phyloP scores from a whole-genome alignment of 2,329 filamentous ascomycete genomes.

The Sporothrix inflata region DNA sequence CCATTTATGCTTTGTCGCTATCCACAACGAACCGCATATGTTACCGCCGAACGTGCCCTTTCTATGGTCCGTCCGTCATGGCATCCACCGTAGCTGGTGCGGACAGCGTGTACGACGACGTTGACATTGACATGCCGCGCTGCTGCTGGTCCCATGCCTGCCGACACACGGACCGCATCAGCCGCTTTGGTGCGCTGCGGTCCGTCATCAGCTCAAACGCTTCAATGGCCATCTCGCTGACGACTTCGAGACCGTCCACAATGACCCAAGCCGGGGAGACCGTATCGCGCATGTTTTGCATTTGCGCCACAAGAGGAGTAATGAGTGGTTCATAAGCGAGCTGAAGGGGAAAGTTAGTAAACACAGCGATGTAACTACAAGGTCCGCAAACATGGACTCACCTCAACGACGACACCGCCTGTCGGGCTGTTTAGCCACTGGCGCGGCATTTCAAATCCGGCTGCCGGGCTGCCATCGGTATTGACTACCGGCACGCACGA shows the following conservation, averaged over 20 bases:
- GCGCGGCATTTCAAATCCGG: conserved; percentile 69
- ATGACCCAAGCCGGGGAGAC: conserved; percentile 67
- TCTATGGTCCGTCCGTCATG: conserved; percentile 19
- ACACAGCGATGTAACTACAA: conserved; percentile 20
- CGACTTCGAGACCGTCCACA: conserved; percentile 71
- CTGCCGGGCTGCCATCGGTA: conserved; percentile 61
- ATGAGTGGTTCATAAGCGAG: conserved; percentile 72
- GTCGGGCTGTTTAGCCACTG: conserved; percentile 72
- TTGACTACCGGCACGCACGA: conserved; percentile 72
- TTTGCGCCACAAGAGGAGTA: conserved; percentile 69
- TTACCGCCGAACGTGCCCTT: not conserved
- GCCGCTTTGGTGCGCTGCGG: conserved; percentile 66
- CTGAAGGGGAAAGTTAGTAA: conserved; percentile 37
- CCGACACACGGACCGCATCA: conserved; percentile 66
- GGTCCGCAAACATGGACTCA: conserved; percentile 31
- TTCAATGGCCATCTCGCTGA: conserved; percentile 75
- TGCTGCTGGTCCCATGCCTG: conserved; percentile 48
- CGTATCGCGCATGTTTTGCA: conserved; percentile 55
- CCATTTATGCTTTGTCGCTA: not conserved
- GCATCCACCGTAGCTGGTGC: conserved; percentile 5
- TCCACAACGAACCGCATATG: not conserved
- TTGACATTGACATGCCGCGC: conserved; percentile 31
- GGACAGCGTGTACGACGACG: conserved; percentile 1
- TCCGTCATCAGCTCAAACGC: conserved; percentile 79
- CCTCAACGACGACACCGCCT: conserved; percentile 73